Evolutionary conservation across 139 green algal genomes (phyloP).

Genomic region (Gonium pectorale): DNA sequence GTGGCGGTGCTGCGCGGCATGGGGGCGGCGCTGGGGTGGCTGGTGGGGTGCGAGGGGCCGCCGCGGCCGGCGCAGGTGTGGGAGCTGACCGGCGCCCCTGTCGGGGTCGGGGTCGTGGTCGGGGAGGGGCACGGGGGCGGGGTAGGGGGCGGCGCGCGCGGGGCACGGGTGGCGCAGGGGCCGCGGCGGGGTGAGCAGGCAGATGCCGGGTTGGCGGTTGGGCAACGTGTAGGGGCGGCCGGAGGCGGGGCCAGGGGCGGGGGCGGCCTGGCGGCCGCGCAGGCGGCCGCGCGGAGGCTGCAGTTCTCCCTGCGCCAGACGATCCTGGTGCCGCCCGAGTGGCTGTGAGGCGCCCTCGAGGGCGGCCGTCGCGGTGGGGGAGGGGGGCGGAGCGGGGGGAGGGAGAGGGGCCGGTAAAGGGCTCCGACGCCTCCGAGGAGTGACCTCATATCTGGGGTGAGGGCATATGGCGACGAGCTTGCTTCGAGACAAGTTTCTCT

Average conservation of each 20-base stretch:
- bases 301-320: constrained; percentile 5
- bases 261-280: not conserved
- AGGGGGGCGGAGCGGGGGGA: not conserved
- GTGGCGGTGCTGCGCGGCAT: too few relatives aligned
- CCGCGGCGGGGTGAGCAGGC: not conserved
- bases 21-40: not conserved
- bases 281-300: not conserved
- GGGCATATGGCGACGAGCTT: too few relatives aligned
- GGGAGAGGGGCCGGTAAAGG: not conserved
- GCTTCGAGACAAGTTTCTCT: too few relatives aligned
- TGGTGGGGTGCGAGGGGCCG: not conserved
- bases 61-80: not conserved
- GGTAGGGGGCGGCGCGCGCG: not conserved
- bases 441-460: not conserved
- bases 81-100: not conserved
- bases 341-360: not conserved
- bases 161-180: not conserved
- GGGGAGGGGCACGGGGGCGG: not conserved
- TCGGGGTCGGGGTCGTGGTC: not conserved
- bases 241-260: not conserved
- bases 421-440: not conserved
- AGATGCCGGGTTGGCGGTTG: not conserved
- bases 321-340: constrained; percentile 5
- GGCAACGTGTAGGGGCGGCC: not conserved
- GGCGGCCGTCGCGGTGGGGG: not conserved